A percentile compares a stretch with the other conserved stretches of the same genome.
These are phyloP conservation scores for Pistacia vera DNA, from an alignment of 345 rosid species.

Conservation along the genomic window DNA sequence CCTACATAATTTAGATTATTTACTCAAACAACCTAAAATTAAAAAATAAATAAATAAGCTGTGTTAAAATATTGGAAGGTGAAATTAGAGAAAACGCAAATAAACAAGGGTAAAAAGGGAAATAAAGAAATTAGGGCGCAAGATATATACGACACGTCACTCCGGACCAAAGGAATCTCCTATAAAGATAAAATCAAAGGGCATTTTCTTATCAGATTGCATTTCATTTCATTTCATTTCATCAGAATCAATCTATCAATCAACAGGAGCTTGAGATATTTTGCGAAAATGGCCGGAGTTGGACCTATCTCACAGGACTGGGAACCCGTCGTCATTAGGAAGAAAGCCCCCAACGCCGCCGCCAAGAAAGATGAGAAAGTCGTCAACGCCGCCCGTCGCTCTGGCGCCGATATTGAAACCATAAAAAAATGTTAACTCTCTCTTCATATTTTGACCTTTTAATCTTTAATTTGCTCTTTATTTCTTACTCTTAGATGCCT, in stretches of 20 bases:
- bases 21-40: too few relatives aligned
- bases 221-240: too few relatives aligned
- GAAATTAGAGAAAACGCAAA: neutral
- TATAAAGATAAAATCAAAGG: too few relatives aligned
- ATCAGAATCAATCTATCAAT: neutral
- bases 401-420: slow-evolving; percentile 81
- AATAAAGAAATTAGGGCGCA: neutral
- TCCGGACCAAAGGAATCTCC: too few relatives aligned
- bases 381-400: slow-evolving; percentile 84
- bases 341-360: slow-evolving; percentile 67
- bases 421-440: slow-evolving; percentile 48
- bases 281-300: slow-evolving; percentile 48
- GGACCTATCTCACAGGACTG: slow-evolving; percentile 84
- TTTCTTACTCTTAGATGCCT: neutral
- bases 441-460: neutral
- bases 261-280: neutral
- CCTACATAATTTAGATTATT: too few relatives aligned
- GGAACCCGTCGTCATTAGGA: slow-evolving; percentile 85
- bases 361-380: slow-evolving; percentile 79
- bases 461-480: neutral
- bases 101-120: neutral
- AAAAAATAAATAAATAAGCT: too few relatives aligned
- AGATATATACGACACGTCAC: slow-evolving; percentile 7
- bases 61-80: neutral
- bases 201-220: too few relatives aligned